Evolutionary conservation across 768 basidiomycete species (phyloP), one percentile per base, ranked within the genome.

Genomic region (Xerocomus brunneocitrinus): DNA sequence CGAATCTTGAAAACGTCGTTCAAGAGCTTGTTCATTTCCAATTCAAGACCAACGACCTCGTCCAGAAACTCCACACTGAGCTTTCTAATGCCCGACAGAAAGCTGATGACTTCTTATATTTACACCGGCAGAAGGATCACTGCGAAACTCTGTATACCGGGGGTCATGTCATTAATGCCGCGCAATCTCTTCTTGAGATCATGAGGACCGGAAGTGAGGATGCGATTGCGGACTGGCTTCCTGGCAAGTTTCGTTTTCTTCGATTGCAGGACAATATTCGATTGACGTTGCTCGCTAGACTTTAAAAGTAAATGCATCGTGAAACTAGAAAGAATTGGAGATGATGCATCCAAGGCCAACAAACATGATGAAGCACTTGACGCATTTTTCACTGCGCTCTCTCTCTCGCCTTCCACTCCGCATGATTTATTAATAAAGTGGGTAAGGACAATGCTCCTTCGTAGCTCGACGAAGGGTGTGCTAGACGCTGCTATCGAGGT

Each of bases 111-210:
- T 31, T 52, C 14, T 1, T 44, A n/a, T 24, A 7, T 24, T 45
- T 27, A 0, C 31, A 57, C 19, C 41, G 39, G 24, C 48, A 39
- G 39, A 56, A 53, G 47, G 27, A 50, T 40, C 52, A 22, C 8
- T 58, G 58, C 14, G 52, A 57, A 40, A n/a, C 7, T 3, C 4
- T 59, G 43, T 57, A 38, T 24, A 14, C 30, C 1, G 40, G 36
- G 4, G 54, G 47, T 6, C 31, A 24, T 13, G 6, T 35, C 16
- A n/a, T 52, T 0, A 47, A 41, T 6, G 57, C 54, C 19, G 35
- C 54, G 2, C 2, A 4, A 3, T 30, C 16, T 31, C 47, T 58
- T 27, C 36, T 52, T 19, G 38, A 32, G 8, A 22, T 42, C 3
- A n/a, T 9, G 8, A 6, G 22, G 0, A 42, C 14, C 2, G 34